Conservation (phyloP, 1,284 basidiomycete genomes). For the Heterobasidion irregulare region DNA sequence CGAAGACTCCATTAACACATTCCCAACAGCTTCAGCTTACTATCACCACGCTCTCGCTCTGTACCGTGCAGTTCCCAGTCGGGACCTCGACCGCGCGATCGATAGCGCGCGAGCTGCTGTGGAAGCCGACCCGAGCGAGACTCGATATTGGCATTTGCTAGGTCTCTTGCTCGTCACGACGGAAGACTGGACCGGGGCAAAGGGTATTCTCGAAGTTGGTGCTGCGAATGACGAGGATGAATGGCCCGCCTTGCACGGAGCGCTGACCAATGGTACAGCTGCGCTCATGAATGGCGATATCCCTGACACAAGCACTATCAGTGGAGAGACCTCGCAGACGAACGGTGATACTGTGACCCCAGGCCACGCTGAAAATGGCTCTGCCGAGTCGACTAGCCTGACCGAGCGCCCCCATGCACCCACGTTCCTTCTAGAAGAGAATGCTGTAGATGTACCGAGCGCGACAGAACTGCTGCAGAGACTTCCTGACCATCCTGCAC, state of each 20-base stretch:
- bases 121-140: conserved; percentile 64
- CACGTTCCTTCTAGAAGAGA: conserved; percentile 24
- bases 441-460: conserved; percentile 32
- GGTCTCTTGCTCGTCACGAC: conserved; percentile 75
- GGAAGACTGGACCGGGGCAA: conserved; percentile 79
- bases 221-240: conserved; percentile 41
- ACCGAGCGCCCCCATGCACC: background rate
- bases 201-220: conserved; percentile 70
- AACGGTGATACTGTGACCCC: background rate
- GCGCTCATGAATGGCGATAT: background rate
- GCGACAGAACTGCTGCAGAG: conserved; percentile 41
- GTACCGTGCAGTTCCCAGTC: conserved; percentile 53
- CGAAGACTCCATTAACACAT: conserved; percentile 40
- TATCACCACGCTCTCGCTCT: conserved; percentile 80
- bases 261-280: background rate
- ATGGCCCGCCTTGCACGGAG: conserved; percentile 20
- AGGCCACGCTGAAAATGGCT: conserved; percentile 1
- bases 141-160: conserved; percentile 89
- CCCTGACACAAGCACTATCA: conserved; percentile 4
- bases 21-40: conserved; percentile 55
- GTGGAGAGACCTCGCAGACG: background rate
- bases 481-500: conserved; percentile 44
- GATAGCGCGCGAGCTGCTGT: conserved; percentile 68
- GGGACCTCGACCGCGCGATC: conserved; percentile 64
- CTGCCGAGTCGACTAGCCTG: background rate